Evolutionary conservation across 805 yeast species (phyloP), one percentile per base, ranked within the genome.

Genomic region (Ogataea dorogensis): DNA sequence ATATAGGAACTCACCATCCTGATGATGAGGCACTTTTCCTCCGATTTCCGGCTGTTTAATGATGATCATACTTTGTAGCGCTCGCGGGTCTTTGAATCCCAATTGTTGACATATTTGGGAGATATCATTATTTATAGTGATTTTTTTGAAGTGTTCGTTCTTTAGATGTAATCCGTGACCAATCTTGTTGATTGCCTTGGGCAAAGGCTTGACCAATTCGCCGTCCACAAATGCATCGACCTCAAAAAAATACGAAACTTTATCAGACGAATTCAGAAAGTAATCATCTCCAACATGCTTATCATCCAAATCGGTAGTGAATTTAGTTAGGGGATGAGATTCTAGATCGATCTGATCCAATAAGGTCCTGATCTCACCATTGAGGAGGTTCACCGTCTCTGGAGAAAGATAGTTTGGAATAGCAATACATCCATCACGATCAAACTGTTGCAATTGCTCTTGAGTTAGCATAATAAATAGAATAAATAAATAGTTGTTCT

Each of bases 1-100:
- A 57, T 68, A 84, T 17, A 85, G 64, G 47, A 85, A 85, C 2
- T 77, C 77, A 2, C 78, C 87, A 54, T 85, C 94, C 36, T 80
- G 83, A 50, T 85, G 94, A 1, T 83, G 65, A 3, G 91, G 91
- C 1, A 85, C 94, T 24, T 76, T 79, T 3, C 79, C 81, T 4
- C 83, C 83, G 26, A 77, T 77, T 34, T 73, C 75, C 0, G 91
- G 87, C 51, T 84, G 91, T 53, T 85, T 85, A 60, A 84, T 79
- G 24, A 85, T 81, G 20, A 81, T 61, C 94, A 85, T 85, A 42
- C 85, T 75, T 54, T 85, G 94, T 24, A 84, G 66, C 1, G 86
- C 83, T 15, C 83, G 62, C 1, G 93, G 87, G 42, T 83, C 87
- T 33, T 63, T 47, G 47, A 71, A 77, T 0, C 73, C 66, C 31